Evolutionary conservation across 2,329 filamentous ascomycete genomes (phyloP).

Genomic region (Tolypocladium ovalisporum): DNA sequence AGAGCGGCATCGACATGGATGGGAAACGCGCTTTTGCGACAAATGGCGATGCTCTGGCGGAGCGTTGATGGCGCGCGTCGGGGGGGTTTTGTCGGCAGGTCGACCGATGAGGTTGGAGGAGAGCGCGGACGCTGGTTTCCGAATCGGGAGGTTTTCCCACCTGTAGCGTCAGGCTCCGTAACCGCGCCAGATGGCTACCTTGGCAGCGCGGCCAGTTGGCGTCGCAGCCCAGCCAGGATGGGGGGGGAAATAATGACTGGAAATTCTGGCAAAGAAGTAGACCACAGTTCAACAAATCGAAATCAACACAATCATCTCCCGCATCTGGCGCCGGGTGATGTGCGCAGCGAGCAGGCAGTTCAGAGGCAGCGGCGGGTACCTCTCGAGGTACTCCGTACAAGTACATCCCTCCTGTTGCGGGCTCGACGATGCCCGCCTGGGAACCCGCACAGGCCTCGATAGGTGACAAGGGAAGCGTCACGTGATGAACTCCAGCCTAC

Average conservation of each 20-base stretch:
- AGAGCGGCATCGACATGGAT: constrained; percentile 44
- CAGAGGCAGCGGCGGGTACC: neutral
- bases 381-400: neutral
- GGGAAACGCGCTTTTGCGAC: constrained; percentile 26
- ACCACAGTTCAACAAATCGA: neutral
- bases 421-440: neutral
- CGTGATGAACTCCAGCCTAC: no score
- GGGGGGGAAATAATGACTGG: neutral
- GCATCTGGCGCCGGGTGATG: neutral
- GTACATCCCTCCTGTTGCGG: neutral
- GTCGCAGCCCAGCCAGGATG: neutral
- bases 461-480: neutral
- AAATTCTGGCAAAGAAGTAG: neutral
- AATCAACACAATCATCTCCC: neutral
- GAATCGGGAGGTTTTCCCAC: constrained; percentile 25
- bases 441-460: neutral
- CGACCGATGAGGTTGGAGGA: constrained; percentile 44
- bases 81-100: constrained; percentile 38
- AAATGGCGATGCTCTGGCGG: constrained; percentile 28
- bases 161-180: neutral
- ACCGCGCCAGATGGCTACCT: neutral
- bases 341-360: neutral
- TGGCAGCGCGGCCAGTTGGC: neutral
- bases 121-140: constrained; percentile 24
- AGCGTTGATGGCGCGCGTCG: constrained; percentile 40